Conservation (phyloP, 805 yeast genomes). For the Saturnispora saitoi region DNA sequence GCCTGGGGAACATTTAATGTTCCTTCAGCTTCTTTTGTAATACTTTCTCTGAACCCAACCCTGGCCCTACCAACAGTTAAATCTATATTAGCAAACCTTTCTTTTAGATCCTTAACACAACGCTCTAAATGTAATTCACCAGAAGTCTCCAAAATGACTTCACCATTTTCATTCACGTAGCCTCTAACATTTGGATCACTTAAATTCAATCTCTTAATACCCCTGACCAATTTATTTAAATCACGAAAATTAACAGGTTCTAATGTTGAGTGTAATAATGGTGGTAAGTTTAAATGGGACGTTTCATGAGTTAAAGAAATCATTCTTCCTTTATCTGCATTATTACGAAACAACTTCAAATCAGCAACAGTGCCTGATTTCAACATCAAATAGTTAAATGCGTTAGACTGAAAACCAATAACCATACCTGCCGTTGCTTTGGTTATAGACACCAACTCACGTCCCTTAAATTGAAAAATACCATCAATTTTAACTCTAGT, state of each 20-base stretch:
- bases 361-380: slow-evolving; percentile 80
- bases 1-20: slow-evolving; percentile 6
- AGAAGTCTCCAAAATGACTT: slow-evolving; percentile 86
- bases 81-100: slow-evolving; percentile 87
- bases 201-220: slow-evolving; percentile 66
- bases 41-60: slow-evolving; percentile 89
- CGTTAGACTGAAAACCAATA: slow-evolving; percentile 78
- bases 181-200: slow-evolving; percentile 95
- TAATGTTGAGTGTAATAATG: slow-evolving; percentile 90
- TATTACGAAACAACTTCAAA: slow-evolving; percentile 18
- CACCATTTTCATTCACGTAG: slow-evolving; percentile 82
- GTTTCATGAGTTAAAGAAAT: slow-evolving; percentile 73
- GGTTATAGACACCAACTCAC: slow-evolving; percentile 70
- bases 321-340: slow-evolving; percentile 23
- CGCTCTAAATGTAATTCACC: slow-evolving; percentile 95
- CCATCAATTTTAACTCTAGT: slow-evolving; percentile 55
- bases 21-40: slow-evolving; percentile 29
- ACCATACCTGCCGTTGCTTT: slow-evolving; percentile 91
- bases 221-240: slow-evolving; percentile 65
- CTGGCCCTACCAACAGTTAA: slow-evolving; percentile 83
- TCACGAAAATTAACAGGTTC: slow-evolving; percentile 87
- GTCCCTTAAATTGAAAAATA: slow-evolving; percentile 82
- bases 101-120: slow-evolving; percentile 82
- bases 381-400: slow-evolving; percentile 63
- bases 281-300: slow-evolving; percentile 66